Conservation (phyloP, 352 stramenopile species). For the Pseudoperonospora humuli region DNA sequence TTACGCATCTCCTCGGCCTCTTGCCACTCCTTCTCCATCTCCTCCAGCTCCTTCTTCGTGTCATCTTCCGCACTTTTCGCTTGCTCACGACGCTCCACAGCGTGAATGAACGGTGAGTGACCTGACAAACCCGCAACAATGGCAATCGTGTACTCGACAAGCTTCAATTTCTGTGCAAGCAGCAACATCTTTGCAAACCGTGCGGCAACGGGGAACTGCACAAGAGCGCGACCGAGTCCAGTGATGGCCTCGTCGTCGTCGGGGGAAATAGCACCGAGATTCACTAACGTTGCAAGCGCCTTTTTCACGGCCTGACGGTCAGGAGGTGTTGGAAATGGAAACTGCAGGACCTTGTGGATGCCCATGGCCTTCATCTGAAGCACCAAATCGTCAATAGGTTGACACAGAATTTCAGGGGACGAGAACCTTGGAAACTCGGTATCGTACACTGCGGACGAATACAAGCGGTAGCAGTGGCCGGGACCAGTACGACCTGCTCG, state of each 20-base stretch:
- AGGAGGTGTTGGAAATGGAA: slow-evolving; percentile 95
- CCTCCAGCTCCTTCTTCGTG: slow-evolving; percentile 37
- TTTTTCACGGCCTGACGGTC: slow-evolving; percentile 80
- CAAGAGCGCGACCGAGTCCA: slow-evolving; percentile 65
- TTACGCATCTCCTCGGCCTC: slow-evolving; percentile 66
- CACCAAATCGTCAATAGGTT: slow-evolving; percentile 94
- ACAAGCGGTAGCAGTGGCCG: slow-evolving; percentile 98
- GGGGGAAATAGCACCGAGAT: slow-evolving; percentile 57
- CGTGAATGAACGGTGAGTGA: slow-evolving; percentile 67
- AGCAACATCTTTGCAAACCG: slow-evolving; percentile 89
- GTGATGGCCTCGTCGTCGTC: slow-evolving; percentile 68
- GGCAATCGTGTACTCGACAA: slow-evolving; percentile 78
- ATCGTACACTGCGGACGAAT: slow-evolving; percentile 93
- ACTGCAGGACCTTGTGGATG: slow-evolving; percentile 91
- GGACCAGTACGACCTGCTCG: slow-evolving; percentile 93
- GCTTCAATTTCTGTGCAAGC: slow-evolving; percentile 53
- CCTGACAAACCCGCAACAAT: slow-evolving; percentile 70
- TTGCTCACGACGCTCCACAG: slow-evolving; percentile 35
- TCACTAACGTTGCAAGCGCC: slow-evolving; percentile 80
- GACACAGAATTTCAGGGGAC: slow-evolving; percentile 83
- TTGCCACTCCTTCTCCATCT: slow-evolving; percentile 68
- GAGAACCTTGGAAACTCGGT: slow-evolving; percentile 91
- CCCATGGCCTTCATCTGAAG: slow-evolving; percentile 98
- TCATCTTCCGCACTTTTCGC: slow-evolving; percentile 32
- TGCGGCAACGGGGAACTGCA: slow-evolving; percentile 81